Evolutionary conservation across 2,329 filamentous ascomycete species (phyloP).

Genomic region (Apiospora phragmitis): DNA sequence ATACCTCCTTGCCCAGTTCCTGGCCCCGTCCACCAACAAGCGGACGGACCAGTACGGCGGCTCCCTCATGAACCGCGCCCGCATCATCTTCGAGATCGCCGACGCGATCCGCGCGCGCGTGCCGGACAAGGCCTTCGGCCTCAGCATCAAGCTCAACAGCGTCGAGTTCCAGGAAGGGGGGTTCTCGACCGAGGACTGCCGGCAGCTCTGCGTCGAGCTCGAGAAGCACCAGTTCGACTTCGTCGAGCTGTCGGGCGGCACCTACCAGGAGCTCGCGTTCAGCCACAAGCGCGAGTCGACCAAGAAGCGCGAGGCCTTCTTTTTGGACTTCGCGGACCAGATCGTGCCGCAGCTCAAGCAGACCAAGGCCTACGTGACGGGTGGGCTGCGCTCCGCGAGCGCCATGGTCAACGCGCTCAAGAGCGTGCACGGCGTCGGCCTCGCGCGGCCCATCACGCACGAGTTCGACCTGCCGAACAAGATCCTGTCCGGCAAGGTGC

Average conservation of each 20-base stretch:
- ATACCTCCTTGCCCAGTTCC: slow-evolving; percentile 58
- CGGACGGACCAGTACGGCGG: slow-evolving; percentile 60
- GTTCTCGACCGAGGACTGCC: slow-evolving; percentile 26
- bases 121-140: slow-evolving; percentile 42
- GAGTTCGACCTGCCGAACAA: slow-evolving; percentile 34
- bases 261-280: slow-evolving; percentile 53
- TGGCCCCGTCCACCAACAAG: slow-evolving; percentile 50
- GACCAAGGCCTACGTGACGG: slow-evolving; percentile 60
- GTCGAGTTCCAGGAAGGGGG: slow-evolving; percentile 52
- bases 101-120: slow-evolving; percentile 38
- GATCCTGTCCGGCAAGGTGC: slow-evolving; percentile 40
- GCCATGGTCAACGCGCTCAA: slow-evolving; percentile 61
- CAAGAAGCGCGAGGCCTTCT: slow-evolving; percentile 63
- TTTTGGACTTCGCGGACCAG: slow-evolving; percentile 63
- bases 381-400: slow-evolving; percentile 53
- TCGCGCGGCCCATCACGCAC: slow-evolving; percentile 41
- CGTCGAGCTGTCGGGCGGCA: slow-evolving; percentile 67
- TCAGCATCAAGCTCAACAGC: slow-evolving; percentile 58
- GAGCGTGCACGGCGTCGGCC: slow-evolving; percentile 59
- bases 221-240: slow-evolving; percentile 60
- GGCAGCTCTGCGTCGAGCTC: slow-evolving; percentile 55
- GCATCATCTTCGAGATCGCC: slow-evolving; percentile 53
- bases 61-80: slow-evolving; percentile 45
- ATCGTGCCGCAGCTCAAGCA: slow-evolving; percentile 45
- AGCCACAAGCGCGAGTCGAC: slow-evolving; percentile 40